These are phyloP conservation scores for Pluteus cervinus DNA, from an alignment of 768 basidiomycete species.

Conservation along the genomic window DNA sequence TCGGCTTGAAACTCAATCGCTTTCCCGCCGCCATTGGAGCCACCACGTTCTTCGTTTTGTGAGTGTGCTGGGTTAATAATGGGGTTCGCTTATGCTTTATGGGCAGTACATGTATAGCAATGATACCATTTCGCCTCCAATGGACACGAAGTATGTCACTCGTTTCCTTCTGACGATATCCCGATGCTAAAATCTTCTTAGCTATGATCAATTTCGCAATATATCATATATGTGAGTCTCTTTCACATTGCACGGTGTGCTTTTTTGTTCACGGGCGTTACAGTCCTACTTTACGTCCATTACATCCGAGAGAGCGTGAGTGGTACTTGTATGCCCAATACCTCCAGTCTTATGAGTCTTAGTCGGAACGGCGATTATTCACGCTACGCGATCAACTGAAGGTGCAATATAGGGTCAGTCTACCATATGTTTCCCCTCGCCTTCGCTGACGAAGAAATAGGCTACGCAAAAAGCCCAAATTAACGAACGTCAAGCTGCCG, in stretches of 20 bases:
- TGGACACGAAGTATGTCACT: constrained; percentile 29
- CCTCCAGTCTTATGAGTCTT: constrained; percentile 3
- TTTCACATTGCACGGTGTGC: not conserved
- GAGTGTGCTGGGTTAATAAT: constrained; percentile 8
- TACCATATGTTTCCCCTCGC: not conserved
- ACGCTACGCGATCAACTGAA: constrained; percentile 72
- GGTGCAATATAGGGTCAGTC: constrained; percentile 52
- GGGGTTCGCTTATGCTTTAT: not conserved
- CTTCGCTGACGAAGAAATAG: constrained; percentile 13
- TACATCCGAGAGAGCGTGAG: constrained; percentile 58
- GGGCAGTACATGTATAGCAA: constrained; percentile 28
- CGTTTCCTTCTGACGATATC: not conserved
- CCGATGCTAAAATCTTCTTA: constrained; percentile 14
- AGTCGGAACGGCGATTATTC: constrained; percentile 67
- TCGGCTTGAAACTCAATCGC: constrained; percentile 62
- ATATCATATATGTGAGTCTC: constrained; percentile 61
- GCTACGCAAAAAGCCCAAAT: constrained; percentile 73
- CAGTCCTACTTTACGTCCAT: constrained; percentile 72
- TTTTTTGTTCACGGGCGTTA: constrained; percentile 17
- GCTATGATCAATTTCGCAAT: constrained; percentile 66
- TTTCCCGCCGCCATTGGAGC: constrained; percentile 60
- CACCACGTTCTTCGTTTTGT: constrained; percentile 49
- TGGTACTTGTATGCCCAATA: constrained; percentile 1
- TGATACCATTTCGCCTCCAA: constrained; percentile 29
- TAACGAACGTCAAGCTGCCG: constrained; percentile 68